phyloP scores from a whole-genome alignment of 148 eudicot genomes.

The Rhododendron ferrugineum region DNA sequence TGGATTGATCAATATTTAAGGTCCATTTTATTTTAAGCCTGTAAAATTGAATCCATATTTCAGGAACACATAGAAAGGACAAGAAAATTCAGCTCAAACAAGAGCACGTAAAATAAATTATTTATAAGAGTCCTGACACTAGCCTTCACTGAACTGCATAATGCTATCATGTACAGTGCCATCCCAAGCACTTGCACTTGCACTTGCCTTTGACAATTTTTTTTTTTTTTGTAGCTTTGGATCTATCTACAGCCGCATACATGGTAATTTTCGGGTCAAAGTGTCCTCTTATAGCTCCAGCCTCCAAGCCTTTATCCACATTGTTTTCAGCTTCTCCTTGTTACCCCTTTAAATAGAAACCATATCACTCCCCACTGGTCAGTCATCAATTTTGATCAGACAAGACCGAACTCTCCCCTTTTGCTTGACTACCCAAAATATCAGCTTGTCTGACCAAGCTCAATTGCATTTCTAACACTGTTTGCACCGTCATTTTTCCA shows the following conservation, averaged over 20 bases:
- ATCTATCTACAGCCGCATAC: background rate
- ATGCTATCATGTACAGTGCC: background rate
- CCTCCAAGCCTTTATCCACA: background rate
- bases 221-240: background rate
- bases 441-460: background rate
- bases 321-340: background rate
- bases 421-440: background rate
- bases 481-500: background rate
- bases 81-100: background rate
- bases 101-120: background rate
- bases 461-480: background rate
- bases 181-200: background rate
- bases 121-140: background rate
- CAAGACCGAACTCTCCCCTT: background rate
- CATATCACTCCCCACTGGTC: background rate
- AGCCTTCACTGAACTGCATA: background rate
- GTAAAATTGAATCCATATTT: background rate
- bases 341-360: background rate
- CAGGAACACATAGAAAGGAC: background rate
- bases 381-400: background rate
- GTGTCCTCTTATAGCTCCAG: background rate
- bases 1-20: background rate
- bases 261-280: background rate
- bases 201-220: background rate
- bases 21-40: background rate